Evolutionary conservation across 1,284 basidiomycete genomes (phyloP), one percentile per base, ranked within the genome.

Genomic region (Ustilago esculenta): DNA sequence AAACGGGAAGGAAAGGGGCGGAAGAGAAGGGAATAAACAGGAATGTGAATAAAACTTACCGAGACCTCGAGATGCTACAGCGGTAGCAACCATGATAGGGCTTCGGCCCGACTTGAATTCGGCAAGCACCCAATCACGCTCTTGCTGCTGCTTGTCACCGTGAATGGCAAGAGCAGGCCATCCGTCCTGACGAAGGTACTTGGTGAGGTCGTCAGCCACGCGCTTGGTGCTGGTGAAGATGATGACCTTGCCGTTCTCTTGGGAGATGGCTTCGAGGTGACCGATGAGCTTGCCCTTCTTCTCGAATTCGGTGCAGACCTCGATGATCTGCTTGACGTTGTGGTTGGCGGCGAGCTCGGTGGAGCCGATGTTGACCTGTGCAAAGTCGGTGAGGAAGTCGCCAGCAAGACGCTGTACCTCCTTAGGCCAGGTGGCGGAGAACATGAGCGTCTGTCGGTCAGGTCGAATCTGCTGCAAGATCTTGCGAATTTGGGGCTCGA

Each of bases 341-440:
- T 96, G 92, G 84, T 98, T 98, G 74, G 95, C 96, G 14, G 94
- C 94, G 53, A 98, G 87, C 77, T 98, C 96, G 89, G 94, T 92
- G 12, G 95, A 98, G 53, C 96, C 95, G 68, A 99, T 95, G 87
- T 98, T 98, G 83, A 95, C 92, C 86, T 98, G 96, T 73, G 97
- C 95, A 85, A 91, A 92, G 84, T 98, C 92, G 76, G 89, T 87
- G 78, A 97, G 85, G 87, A 98, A 99, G 84, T 98, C 96, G 89
- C 92, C 72, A 34, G 95, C 95, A 66, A 99, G 88, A 77, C 94
- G 92, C 85, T 99, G 95, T 4, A 99, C 96, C 79, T 99, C 95
- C 85, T 97, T 98, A 29, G 95, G 95, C 95, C 95, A 99, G 20
- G 96, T 99, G 21, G 95, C 95, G 54, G 94, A 97, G 86, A 99